Evolutionary conservation across 2,329 filamentous ascomycete species (phyloP).

Genomic region (Aureobasidium mangrovei): DNA sequence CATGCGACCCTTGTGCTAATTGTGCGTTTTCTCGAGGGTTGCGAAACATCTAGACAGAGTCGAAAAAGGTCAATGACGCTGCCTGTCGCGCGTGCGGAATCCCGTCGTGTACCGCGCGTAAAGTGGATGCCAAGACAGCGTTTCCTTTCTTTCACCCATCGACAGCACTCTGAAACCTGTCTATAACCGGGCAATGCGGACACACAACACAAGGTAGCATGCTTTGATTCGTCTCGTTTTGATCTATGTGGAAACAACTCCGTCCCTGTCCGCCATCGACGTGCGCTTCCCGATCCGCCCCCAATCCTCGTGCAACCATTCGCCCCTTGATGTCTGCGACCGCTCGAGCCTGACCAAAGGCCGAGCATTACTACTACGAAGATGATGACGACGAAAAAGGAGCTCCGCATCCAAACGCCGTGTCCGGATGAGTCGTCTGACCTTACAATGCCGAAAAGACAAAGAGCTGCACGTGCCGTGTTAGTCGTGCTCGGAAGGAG

Average conservation of each 20-base stretch:
- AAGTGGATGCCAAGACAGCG: slow-evolving; percentile 8
- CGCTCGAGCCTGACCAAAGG: background rate
- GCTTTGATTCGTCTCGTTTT: slow-evolving; percentile 7
- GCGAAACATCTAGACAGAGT: slow-evolving; percentile 40
- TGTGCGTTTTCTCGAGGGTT: slow-evolving; percentile 43
- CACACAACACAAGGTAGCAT: background rate
- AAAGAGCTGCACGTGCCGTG: slow-evolving; percentile 38
- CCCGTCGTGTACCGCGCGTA: background rate
- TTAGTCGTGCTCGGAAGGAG: background rate
- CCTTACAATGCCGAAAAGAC: slow-evolving; percentile 47
- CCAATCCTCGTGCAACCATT: slow-evolving; percentile 2
- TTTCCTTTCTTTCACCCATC: background rate
- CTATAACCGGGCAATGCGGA: background rate
- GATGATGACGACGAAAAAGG: background rate
- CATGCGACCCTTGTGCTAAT: slow-evolving; percentile 26
- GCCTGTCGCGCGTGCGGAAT: background rate
- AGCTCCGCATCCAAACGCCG: background rate
- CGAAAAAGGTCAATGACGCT: background rate
- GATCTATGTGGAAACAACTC: slow-evolving; percentile 10
- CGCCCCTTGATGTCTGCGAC: background rate
- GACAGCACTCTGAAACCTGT: background rate
- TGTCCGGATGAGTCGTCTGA: background rate
- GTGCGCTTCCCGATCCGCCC: background rate
- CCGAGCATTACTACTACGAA: background rate
- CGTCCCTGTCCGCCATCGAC: background rate